These are phyloP conservation scores for Helicostylum pulchrum DNA, from an alignment of 192 early-diverging fungal species.

Conservation along the genomic window DNA sequence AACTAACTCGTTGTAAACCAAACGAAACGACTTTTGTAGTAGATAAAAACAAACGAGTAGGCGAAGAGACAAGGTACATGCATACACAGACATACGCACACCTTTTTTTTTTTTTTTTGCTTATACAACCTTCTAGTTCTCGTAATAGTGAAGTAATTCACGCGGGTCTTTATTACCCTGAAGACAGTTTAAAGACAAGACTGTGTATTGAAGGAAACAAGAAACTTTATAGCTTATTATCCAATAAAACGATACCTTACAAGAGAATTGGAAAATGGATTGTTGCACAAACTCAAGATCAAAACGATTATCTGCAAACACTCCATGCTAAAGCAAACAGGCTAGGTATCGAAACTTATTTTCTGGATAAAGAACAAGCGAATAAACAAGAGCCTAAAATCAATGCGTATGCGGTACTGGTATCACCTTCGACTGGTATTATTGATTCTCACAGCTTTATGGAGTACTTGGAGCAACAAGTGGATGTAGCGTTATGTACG, in stretches of 20 bases:
- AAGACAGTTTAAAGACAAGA: constrained; percentile 65
- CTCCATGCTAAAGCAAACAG: constrained; percentile 55
- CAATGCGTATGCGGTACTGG: constrained; percentile 51
- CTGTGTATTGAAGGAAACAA: constrained; percentile 76
- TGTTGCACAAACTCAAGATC: constrained; percentile 55
- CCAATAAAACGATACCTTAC: constrained; percentile 50
- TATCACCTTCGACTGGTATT: constrained; percentile 77
- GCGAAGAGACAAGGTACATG: constrained; percentile 77
- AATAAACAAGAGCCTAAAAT: constrained; percentile 58
- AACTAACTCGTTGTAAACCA: constrained; percentile 45
- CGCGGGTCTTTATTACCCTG: constrained; percentile 81
- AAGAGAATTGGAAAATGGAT: constrained; percentile 73
- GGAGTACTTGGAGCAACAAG: constrained; percentile 53
- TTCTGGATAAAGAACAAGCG: constrained; percentile 43
- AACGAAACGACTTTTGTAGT: constrained; percentile 56
- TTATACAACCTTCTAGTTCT: constrained; percentile 43
- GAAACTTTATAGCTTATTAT: constrained; percentile 64
- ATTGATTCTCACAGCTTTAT: constrained; percentile 74
- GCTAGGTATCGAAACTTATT: constrained; percentile 51
- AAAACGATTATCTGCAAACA: constrained; percentile 50
- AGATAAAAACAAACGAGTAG: constrained; percentile 61
- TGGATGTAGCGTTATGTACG: constrained; percentile 54
- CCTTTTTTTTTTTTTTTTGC: neutral
- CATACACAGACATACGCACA: too few relatives aligned
- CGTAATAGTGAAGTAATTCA: constrained; percentile 91